Evolutionary conservation across 495 filamentous ascomycete species (phyloP), one percentile per base, ranked within the genome.

Genomic region (Amniculicola lignicola): DNA sequence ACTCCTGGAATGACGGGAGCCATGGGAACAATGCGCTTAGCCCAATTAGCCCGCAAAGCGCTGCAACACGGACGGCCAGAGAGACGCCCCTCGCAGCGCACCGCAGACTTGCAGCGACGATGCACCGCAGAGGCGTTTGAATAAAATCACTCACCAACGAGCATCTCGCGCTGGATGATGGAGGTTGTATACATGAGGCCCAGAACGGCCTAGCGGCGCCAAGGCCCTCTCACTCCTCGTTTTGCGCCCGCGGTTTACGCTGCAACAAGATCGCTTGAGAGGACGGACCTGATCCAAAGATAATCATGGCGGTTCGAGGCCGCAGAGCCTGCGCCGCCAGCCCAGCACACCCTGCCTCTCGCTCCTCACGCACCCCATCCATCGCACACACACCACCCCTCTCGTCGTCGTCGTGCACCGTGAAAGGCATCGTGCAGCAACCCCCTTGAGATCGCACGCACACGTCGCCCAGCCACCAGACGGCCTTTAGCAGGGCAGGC

Each of bases 61-160:
- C 39, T 44, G 51, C 51, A 22, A 53, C 50, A 43, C 36, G 49
- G 36, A 53, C 51, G 24, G 28, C 25, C 25, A 54, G 47, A 23
- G 5, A 5, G 3, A 19, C 40, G 15, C 40, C 9, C 40, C 15
- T 19, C 40, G 40, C 40, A 6, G 40, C 40, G 19, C 6, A 19
- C 18, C 10, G 40, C 40, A 43, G 21, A 4, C 40, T 22, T 6
- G 5, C 40, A 24, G 4, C 40, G 4, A 22, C 40, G 40, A 16
- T 16, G 4, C 12, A 9, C 7, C 40, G 16, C 40, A 43, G n/a
- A n/a, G n/a, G n/a, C n/a, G n/a, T n/a, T n/a, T n/a, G n/a, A n/a
- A n/a, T n/a, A n/a, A n/a, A n/a, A n/a, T n/a, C 40, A 11, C 4
- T 24, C 18, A 43, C 18, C 12, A 22, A 16, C 12, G 25, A 22